These are phyloP conservation scores for Talaromyces wortmannii DNA, from an alignment of 495 filamentous ascomycete species.

Conservation along the genomic window DNA sequence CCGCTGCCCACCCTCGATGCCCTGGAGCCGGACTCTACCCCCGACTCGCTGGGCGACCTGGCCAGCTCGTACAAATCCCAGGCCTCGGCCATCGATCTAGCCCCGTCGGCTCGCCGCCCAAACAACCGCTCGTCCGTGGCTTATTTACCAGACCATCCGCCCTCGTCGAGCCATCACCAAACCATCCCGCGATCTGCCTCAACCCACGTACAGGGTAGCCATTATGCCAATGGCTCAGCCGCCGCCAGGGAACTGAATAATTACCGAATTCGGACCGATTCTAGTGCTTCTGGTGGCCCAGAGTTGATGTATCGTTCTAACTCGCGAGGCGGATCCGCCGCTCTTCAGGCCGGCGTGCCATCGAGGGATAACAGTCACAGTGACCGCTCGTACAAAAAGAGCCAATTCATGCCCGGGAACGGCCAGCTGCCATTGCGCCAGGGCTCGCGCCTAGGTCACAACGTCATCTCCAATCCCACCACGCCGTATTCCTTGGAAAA, in stretches of 20 bases:
- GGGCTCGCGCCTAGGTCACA: slow-evolving; percentile 34
- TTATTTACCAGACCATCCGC: slow-evolving; percentile 13
- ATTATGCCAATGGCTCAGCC: slow-evolving; percentile 26
- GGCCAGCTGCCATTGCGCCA: slow-evolving; percentile 46
- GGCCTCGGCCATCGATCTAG: not conserved
- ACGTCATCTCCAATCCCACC: slow-evolving; percentile 36
- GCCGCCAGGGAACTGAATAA: slow-evolving; percentile 13
- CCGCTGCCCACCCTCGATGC: not conserved
- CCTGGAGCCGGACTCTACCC: not conserved
- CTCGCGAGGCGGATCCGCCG: slow-evolving; percentile 54
- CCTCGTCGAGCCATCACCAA: slow-evolving; percentile 17
- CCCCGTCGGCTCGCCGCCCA: not conserved
- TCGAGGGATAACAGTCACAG: slow-evolving; percentile 65
- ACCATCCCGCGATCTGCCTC: slow-evolving; percentile 3
- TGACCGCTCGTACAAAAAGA: slow-evolving; percentile 58
- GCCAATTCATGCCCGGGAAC: slow-evolving; percentile 47
- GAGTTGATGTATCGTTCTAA: slow-evolving; percentile 49
- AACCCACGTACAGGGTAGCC: slow-evolving; percentile 26
- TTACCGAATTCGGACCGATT: slow-evolving; percentile 56
- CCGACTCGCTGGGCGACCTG: not conserved
- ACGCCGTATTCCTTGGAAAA: slow-evolving; percentile 57
- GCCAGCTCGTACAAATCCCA: slow-evolving; percentile 2
- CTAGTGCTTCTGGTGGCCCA: slow-evolving; percentile 52
- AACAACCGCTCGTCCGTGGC: slow-evolving; percentile 23
- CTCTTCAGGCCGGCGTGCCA: slow-evolving; percentile 57